Base-by-base conservation (phyloP, 2,329 filamentous ascomycete species). In the Alternaria metachromatica region DNA sequence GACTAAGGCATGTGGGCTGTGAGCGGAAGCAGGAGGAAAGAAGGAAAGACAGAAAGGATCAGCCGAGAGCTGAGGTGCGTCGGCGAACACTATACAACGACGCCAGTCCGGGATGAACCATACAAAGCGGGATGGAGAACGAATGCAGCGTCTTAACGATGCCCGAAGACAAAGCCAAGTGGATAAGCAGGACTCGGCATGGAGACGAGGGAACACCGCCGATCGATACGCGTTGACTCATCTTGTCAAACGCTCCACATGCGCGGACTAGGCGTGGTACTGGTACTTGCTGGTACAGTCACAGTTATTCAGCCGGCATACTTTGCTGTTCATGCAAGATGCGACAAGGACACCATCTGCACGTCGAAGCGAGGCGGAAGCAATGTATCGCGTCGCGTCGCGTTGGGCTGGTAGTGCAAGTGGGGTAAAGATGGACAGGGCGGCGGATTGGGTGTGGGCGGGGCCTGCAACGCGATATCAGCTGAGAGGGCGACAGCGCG, bases 391-490 rank as follows among this genome's bases (percentile, higher is more conserved):
- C 20, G 28, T 41, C 37, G 28, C 23, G 37, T 30, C 33, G 25
- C 37, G 21, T 28, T 45, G 33, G 48, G 54, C n/a, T 37, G 46
- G 15, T 37, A 28, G 41, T 15, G 6, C 30, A 20, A 45, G 26
- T 30, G 43, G 33, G 28, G 58, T 23, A 57, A n/a, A 55, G 44
- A 63, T 61, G 25, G 12, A 53, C 41, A 54, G 28, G 41, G 65
- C 21, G 44, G 44, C 44, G 20, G 44, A 6, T 46, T 46, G 44
- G 44, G 44, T 46, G 45, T 37, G 57, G 37, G 51, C 33, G 25
- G 30, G 44, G 30, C 20, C 15, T 18, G 46, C 60, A 71, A 69
- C 75, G 72, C 75, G 74, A 73, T 76, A 72, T 78, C 76, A 78
- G 65, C 63, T 78, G 76, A 77, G 68, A 64, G 60, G 69, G 75